phyloP scores from a whole-genome alignment of 129 eudicot species.

The Pulicaria dysenterica region DNA sequence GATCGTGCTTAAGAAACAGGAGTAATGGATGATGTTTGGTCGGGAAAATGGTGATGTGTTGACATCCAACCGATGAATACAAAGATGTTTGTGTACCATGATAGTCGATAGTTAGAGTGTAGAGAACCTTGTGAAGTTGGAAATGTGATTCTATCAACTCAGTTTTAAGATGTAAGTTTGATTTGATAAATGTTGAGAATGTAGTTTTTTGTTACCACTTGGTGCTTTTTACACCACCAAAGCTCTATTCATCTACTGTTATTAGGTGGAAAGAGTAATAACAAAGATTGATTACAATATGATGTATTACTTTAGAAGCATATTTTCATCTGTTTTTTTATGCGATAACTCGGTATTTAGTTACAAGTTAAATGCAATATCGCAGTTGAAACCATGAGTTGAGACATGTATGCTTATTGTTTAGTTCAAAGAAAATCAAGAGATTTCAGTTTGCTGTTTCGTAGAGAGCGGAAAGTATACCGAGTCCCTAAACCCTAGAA shows the following conservation, averaged over 20 bases:
- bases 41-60: slow-evolving; percentile 37
- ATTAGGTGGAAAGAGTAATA: neutral
- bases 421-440: neutral
- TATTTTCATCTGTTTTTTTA: too few relatives aligned
- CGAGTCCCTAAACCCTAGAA: too few relatives aligned
- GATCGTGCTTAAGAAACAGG: slow-evolving; percentile 53
- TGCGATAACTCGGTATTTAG: too few relatives aligned
- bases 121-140: slow-evolving; percentile 34
- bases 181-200: slow-evolving; percentile 11
- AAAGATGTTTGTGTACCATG: slow-evolving; percentile 41
- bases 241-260: neutral
- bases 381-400: neutral
- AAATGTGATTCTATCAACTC: slow-evolving; percentile 17
- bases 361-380: neutral
- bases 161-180: slow-evolving; percentile 13
- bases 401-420: neutral
- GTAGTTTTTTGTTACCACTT: neutral
- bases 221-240: neutral
- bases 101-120: slow-evolving; percentile 28
- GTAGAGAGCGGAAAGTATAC: too few relatives aligned
- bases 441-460: too few relatives aligned
- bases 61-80: slow-evolving; percentile 46
- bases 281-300: too few relatives aligned
- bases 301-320: too few relatives aligned
- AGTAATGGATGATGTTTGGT: slow-evolving; percentile 15